Base-by-base conservation (phyloP, 768 basidiomycete species). In the Fomitopsis pulvina region DNA sequence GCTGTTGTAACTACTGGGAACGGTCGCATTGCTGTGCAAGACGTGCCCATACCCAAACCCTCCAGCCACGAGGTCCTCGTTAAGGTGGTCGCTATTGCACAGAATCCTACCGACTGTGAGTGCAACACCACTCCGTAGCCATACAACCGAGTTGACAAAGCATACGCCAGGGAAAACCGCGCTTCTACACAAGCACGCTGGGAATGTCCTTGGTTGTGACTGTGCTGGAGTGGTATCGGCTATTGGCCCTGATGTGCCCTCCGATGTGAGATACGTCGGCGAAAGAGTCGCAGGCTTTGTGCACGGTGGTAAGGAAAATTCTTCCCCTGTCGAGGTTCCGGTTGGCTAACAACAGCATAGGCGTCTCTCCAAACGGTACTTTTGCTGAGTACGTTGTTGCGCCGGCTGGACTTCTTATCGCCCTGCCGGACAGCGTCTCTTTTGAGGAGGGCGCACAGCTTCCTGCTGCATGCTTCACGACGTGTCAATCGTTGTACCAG, bases 341-440 rank as follows among this genome's bases (percentile, higher is more conserved):
- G 43, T 28, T 27, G 4, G 8, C n/a, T 28, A 26, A 4, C 16
- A 22, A 3, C 4, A 22, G 18, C 5, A 9, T 26, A 44, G 43
- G 43, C 25, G 16, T 44, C 10, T 8, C 25, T 44, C 25, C 43
- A 32, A 34, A 56, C 38, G 65, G 65, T 22, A 57, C 65, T 22
- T 66, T 57, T 38, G 56, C 63, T 5, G 62, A 67, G 46, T 67
- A 65, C 50, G 51, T 62, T 14, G 45, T 56, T 43, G 52, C 56
- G 0, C 39, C 46, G 27, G 60, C 60, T 1, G 53, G 60, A 16
- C 57, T 63, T 11, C 47, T 43, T 55, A 47, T 53, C 29, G 52
- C 57, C 4, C 58, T 57, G 5, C 34, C 39, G 14, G 51, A 50
- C 4, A 51, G 52, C 21, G 24, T 58, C 14, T 45, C 45, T 2